Base-by-base conservation (phyloP, 768 basidiomycete genomes). In the Cyclocybe aegerita region DNA sequence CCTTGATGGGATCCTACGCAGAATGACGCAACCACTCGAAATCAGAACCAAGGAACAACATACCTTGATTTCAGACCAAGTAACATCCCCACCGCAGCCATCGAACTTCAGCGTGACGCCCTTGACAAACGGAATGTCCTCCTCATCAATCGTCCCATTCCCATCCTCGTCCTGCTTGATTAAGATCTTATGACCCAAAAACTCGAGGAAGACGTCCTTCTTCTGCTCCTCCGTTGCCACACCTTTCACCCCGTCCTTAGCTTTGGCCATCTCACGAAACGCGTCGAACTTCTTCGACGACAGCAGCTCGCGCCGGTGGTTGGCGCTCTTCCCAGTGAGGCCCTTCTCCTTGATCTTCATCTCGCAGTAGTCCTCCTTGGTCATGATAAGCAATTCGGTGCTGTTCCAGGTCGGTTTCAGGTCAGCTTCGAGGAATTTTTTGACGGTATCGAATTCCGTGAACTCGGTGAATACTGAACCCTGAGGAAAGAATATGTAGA, bases 281-380 rank as follows among this genome's bases (percentile, higher is more conserved):
- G 91, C 91, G 60, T 93, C 86, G 70, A 93, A 93, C 9, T 71
- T 72, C 43, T 60, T 61, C 16, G 60, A 41, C 4, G 77, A 69
- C 45, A 85, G 78, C 40, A 65, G 64, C 38, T 86, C 82, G 53
- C 78, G 80, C 55, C 83, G 79, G 55, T 80, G 69, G 39, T 73
- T 72, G 10, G 87, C 86, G 11, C 82, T 79, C 58, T 83, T 89
- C 23, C 88, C 88, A 1, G 78, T 83, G 39, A 97, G 78, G 8
- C 92, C 93, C 69, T 97, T 94, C 70, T 96, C 91, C 66, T 91
- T 87, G 68, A 94, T 89, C 72, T 97, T 98, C 93, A 94, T 94
- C 57, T 92, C 84, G 60, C 93, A 93, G 66, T 97, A 97, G 7
- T 76, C 89, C 56, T 85, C 85, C 88, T 98, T 98, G 57, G 88